A percentile compares a stretch with the other conserved stretches of the same genome.
These are phyloP conservation scores for Tolypocladium album DNA, from an alignment of 2,329 filamentous ascomycete species.

Conservation along the genomic window DNA sequence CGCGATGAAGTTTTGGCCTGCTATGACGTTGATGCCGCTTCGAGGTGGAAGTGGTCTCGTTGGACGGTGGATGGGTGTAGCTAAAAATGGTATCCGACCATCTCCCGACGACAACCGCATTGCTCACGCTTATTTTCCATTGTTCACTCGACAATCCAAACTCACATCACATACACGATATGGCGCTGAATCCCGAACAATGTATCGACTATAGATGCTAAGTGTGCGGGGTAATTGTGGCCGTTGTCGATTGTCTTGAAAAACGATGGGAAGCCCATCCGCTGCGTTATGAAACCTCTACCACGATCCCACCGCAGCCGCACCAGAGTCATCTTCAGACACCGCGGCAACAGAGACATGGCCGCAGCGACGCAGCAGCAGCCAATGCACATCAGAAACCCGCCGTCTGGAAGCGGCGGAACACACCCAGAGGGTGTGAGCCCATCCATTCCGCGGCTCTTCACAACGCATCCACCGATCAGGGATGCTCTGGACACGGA, in stretches of 20 bases:
- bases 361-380: conserved; percentile 4
- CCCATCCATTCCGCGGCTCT: conserved; percentile 39
- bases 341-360: conserved; percentile 10
- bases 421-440: conserved; percentile 2
- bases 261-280: conserved; percentile 9
- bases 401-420: neutral
- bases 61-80: no score
- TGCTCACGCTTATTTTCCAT: neutral
- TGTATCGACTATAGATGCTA: neutral
- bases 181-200: neutral
- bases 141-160: neutral
- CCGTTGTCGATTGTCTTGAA: neutral
- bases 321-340: conserved; percentile 21
- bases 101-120: conserved; percentile 10
- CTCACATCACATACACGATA: neutral
- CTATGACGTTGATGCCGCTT: neutral
- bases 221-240: neutral
- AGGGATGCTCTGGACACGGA: conserved; percentile 55
- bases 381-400: conserved; percentile 3
- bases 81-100: conserved; percentile 11
- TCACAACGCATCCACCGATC: conserved; percentile 49
- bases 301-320: conserved; percentile 15
- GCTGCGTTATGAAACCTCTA: conserved; percentile 19
- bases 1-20: neutral
- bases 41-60: neutral